Base-by-base conservation (phyloP, 176 grass and related monocot species). In the Pontederia paniculata region DNA sequence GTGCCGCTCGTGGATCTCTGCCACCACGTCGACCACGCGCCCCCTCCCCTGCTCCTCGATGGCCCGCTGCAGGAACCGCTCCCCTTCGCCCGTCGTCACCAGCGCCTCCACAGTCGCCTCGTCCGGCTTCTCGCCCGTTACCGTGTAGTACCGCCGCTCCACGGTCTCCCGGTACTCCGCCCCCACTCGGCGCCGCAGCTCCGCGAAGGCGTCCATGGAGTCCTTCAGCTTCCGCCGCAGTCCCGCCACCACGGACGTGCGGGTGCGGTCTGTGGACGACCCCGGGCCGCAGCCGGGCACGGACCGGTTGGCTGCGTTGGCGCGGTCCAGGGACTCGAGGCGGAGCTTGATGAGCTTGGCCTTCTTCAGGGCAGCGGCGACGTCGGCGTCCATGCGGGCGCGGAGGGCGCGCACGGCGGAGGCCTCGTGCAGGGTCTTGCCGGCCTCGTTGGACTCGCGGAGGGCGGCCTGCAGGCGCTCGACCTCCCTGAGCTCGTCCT, bases 151-250 rank as follows among this genome's bases (percentile, higher is more conserved):
- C 54, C 69, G 60, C 18, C 77, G 63, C 17, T 62, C 80, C 45
- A 82, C 77, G 44, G 85, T 85, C 55, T 72, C 72, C 3, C 68
- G 74, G 56, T 82, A 80, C 42, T 84, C 84, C 2, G 74, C 70
- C 0, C 80, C 60, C 42, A 84, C 67, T 43, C 74, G 80, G 21
- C 63, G 65, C 37, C 84, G 75, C 53, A 94, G 57, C 0, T 68
- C 78, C 59, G 55, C 67, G 45, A 88, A 82, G 10, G 61, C 77
- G 13, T 57, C 74, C 47, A 85, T 94, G 17, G 77, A 73, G 42
- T 63, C 84, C 45, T 63, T 70, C 23, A 94, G 75, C 71, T 77
- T 68, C 31, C 62, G 71, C 15, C 73, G 66, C 55, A 88, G 71
- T 1, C 77, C 89, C 0, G 67, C 77, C 2, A 77, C 67, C 23